These are phyloP conservation scores for Cyberlindnera japonica DNA, from an alignment of 805 yeast genomes.

Conservation along the genomic window DNA sequence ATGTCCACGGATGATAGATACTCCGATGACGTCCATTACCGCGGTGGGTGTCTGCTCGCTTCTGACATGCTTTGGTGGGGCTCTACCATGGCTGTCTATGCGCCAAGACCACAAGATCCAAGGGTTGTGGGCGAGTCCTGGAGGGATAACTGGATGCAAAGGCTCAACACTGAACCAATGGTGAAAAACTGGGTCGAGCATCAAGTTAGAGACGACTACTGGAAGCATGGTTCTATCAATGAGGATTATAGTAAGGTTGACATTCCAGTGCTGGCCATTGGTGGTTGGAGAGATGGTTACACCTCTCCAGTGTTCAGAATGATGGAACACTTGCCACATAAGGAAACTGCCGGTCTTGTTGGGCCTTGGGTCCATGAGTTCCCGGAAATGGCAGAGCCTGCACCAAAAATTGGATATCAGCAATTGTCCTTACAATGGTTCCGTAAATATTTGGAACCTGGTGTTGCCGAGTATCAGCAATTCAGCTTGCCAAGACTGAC, in stretches of 20 bases:
- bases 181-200: constrained; percentile 40
- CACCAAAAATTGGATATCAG: constrained; percentile 42
- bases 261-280: constrained; percentile 42
- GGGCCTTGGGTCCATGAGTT: constrained; percentile 51
- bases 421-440: constrained; percentile 41
- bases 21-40: constrained; percentile 46
- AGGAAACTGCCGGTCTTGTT: constrained; percentile 32
- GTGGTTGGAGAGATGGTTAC: constrained; percentile 49
- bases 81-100: constrained; percentile 41
- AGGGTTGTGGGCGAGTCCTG: constrained; percentile 35
- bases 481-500: constrained; percentile 34
- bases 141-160: constrained; percentile 39
- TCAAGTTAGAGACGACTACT: constrained; percentile 42
- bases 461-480: constrained; percentile 18
- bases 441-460: constrained; percentile 33
- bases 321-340: constrained; percentile 37
- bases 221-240: constrained; percentile 46
- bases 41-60: constrained; percentile 44
- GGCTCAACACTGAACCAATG: constrained; percentile 39
- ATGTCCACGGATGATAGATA: constrained; percentile 47
- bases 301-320: constrained; percentile 42
- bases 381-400: constrained; percentile 45
- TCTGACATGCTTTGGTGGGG: constrained; percentile 51
- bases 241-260: constrained; percentile 38
- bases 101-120: constrained; percentile 46